phyloP scores from a whole-genome alignment of 176 grass and related monocot species.

The Carex scoparia region DNA sequence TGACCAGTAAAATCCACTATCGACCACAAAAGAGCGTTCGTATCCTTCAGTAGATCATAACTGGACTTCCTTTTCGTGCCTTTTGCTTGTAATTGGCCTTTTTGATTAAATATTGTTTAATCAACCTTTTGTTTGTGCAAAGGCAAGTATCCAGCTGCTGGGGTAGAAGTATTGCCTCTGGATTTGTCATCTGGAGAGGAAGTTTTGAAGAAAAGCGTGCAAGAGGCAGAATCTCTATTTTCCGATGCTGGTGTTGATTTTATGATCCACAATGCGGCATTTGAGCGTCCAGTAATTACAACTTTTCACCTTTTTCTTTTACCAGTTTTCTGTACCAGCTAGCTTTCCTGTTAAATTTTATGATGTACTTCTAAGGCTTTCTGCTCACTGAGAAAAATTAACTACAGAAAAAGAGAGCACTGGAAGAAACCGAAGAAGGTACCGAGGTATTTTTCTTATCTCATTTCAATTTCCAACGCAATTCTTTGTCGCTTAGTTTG shows the following conservation, averaged over 20 bases:
- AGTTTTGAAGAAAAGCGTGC: conserved; percentile 52
- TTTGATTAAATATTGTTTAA: not conserved
- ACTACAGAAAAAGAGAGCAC: conserved; percentile 63
- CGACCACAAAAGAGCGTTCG: not conserved
- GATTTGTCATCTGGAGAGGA: conserved; percentile 86
- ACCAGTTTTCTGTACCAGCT: conserved; percentile 7
- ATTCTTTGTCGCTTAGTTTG: conserved; percentile 2
- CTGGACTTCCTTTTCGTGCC: not conserved
- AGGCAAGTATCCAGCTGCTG: conserved; percentile 58
- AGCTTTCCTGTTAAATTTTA: conserved; percentile 3
- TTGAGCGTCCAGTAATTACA: conserved; percentile 67
- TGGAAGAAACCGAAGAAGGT: conserved; percentile 89
- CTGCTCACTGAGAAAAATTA: conserved; percentile 11
- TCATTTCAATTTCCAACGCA: conserved; percentile 28
- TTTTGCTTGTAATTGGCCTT: not conserved
- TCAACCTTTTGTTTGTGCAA: conserved; percentile 4
- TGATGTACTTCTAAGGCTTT: conserved; percentile 5
- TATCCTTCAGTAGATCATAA: not conserved
- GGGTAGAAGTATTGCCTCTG: conserved; percentile 85
- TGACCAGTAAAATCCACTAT: not conserved
- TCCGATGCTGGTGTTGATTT: conserved; percentile 72
- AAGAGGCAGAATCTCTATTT: conserved; percentile 79
- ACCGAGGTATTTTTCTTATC: conserved; percentile 44
- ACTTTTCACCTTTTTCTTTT: conserved; percentile 14
- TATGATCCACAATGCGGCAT: conserved; percentile 96